Percentiles rank a stretch among this genome's conserved stretches.
These are phyloP conservation scores for Nakazawaea molendinolei DNA, from an alignment of 805 yeast genomes.

Conservation along the genomic window DNA sequence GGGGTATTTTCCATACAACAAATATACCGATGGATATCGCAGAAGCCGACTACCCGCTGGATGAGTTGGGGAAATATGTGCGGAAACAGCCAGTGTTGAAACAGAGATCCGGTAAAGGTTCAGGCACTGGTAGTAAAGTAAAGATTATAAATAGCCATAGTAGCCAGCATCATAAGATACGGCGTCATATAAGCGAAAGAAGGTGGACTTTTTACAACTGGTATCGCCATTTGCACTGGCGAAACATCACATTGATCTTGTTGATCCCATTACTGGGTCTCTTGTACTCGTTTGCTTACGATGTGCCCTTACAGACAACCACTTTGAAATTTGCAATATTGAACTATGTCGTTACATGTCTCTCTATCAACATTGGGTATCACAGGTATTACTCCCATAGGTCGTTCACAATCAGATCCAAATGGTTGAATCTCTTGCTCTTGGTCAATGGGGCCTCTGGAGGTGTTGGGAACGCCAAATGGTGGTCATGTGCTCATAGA, in stretches of 20 bases:
- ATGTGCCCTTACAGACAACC: constrained; percentile 35
- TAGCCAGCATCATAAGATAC: constrained; percentile 13
- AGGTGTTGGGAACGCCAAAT: constrained; percentile 68
- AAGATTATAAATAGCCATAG: constrained; percentile 17
- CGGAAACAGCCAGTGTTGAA: no score
- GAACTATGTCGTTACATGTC: constrained; percentile 53
- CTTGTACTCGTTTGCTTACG: constrained; percentile 26
- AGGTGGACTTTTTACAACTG: constrained; percentile 73
- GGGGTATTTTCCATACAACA: no score
- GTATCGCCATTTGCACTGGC: constrained; percentile 72
- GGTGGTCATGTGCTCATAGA: constrained; percentile 81
- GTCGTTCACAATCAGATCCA: constrained; percentile 37
- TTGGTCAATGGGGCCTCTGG: constrained; percentile 64
- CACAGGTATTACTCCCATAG: constrained; percentile 73
- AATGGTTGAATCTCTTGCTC: constrained; percentile 39
- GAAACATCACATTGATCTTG: constrained; percentile 50
- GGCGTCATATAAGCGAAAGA: constrained; percentile 57
- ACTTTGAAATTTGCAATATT: constrained; percentile 49
- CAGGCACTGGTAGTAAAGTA: constrained; percentile 20
- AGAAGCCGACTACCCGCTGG: constrained; percentile 24
- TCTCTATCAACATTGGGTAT: constrained; percentile 79
- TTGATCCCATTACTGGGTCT: constrained; percentile 49
- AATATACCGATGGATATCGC: constrained; percentile 14
- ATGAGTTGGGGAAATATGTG: constrained; percentile 19
- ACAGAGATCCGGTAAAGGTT: no score